Evolutionary conservation across 208 protist genomes (phyloP).

Genomic region (Jaenimonas drosophilae): DNA sequence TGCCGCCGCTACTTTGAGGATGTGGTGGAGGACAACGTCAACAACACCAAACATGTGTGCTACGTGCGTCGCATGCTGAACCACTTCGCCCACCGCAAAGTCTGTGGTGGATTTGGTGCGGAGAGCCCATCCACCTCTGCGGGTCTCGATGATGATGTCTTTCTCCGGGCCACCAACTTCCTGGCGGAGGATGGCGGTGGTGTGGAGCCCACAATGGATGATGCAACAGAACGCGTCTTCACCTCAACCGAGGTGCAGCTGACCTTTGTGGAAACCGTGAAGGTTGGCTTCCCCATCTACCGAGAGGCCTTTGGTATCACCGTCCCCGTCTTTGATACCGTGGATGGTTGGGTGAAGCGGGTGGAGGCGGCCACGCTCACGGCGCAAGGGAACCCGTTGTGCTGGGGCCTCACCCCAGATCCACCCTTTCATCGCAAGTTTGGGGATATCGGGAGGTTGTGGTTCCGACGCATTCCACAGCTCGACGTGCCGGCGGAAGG

Average conservation of each 20-base stretch:
- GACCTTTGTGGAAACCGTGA: constrained; percentile 18
- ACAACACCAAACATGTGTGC: constrained; percentile 35
- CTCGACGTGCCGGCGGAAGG: not conserved
- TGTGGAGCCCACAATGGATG: too few species aligned
- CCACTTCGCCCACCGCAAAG: too few species aligned
- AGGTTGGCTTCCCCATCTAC: constrained; percentile 29
- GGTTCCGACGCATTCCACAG: not conserved
- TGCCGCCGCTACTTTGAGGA: constrained; percentile 28
- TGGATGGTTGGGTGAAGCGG: constrained; percentile 10
- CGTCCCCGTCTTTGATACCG: constrained; percentile 25
- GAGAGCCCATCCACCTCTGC: not conserved
- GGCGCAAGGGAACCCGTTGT: not conserved
- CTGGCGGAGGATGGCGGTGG: not conserved
- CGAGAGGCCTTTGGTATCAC: constrained; percentile 25
- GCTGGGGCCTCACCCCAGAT: not conserved
- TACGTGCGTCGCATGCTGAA: constrained; percentile 31
- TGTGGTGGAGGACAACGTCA: constrained; percentile 33
- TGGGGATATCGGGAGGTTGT: not conserved
- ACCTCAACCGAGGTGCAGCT: constrained; percentile 15
- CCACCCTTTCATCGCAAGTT: not conserved
- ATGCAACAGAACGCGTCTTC: too few species aligned
- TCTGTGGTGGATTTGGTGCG: too few species aligned
- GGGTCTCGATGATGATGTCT: constrained; percentile 25
- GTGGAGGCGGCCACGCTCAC: not conserved
- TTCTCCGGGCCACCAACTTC: constrained; percentile 12